Evolutionary conservation across 2,329 filamentous ascomycete species (phyloP).

Genomic region (Delphinella strobiligena): DNA sequence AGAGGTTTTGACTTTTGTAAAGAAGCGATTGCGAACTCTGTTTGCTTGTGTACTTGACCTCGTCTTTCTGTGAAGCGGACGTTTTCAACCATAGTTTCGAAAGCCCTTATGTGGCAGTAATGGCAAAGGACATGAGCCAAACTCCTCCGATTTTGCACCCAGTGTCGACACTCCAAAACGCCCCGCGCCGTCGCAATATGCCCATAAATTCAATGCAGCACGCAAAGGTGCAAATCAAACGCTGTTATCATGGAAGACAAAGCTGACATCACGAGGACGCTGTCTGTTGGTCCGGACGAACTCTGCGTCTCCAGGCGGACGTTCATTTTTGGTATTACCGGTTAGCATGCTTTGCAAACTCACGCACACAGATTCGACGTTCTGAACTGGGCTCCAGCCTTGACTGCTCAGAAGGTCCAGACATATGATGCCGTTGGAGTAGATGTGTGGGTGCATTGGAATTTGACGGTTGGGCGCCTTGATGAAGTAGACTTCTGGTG

Average conservation of each 20-base stretch:
- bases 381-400: constrained; percentile 95
- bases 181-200: too few relatives aligned
- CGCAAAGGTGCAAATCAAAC: too few relatives aligned
- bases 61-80: too few relatives aligned
- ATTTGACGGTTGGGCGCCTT: constrained; percentile 46
- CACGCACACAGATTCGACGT: constrained; percentile 93
- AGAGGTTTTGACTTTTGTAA: too few relatives aligned
- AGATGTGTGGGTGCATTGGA: constrained; percentile 94
- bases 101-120: too few relatives aligned
- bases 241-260: constrained; percentile 82
- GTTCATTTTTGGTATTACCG: constrained; percentile 81
- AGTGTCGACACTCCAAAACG: too few relatives aligned
- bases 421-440: constrained; percentile 97
- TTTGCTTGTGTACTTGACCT: too few relatives aligned
- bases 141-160: too few relatives aligned
- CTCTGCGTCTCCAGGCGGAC: constrained; percentile 78
- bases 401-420: constrained; percentile 78
- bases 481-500: constrained; percentile 72
- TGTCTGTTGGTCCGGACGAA: constrained; percentile 73
- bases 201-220: too few relatives aligned
- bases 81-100: too few relatives aligned
- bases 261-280: constrained; percentile 78
- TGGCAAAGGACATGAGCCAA: too few relatives aligned
- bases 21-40: too few relatives aligned
- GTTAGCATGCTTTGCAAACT: constrained; percentile 97